phyloP scores from a whole-genome alignment of 805 yeast genomes.

The Grigorovia transvaalensis region DNA sequence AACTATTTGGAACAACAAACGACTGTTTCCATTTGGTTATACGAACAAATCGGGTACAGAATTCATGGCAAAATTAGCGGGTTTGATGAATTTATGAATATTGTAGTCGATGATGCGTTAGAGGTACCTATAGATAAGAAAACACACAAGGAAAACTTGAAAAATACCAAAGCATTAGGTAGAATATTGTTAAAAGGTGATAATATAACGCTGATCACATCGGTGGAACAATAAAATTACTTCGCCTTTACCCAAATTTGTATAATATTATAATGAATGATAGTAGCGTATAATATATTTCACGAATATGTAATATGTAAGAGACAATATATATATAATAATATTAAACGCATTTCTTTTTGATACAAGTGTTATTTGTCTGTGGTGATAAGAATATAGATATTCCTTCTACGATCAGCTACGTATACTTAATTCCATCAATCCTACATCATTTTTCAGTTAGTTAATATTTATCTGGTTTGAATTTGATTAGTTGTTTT shows the following conservation, averaged over 20 bases:
- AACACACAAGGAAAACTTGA: conserved; percentile 19
- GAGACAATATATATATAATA: no score
- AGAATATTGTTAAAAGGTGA: conserved; percentile 84
- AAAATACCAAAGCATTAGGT: conserved; percentile 43
- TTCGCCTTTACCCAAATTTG: background rate
- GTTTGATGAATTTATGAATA: conserved; percentile 95
- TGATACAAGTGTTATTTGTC: no score
- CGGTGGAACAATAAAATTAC: conserved; percentile 9
- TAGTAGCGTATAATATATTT: no score
- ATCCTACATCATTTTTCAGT: no score
- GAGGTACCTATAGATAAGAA: conserved; percentile 52
- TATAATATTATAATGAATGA: no score
- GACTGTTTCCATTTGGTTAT: conserved; percentile 77
- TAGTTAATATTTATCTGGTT: no score
- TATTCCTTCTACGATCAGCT: no score
- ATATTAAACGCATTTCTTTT: no score
- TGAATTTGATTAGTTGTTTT: background rate
- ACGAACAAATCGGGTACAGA: conserved; percentile 68
- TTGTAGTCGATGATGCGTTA: conserved; percentile 48
- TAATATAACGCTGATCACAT: conserved; percentile 66
- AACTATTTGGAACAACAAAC: conserved; percentile 76
- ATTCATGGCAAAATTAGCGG: conserved; percentile 82
- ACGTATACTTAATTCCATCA: no score
- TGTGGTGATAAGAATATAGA: no score
- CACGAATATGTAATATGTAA: no score